Evolutionary conservation across 129 eudicot species (phyloP), one percentile per base, ranked within the genome.

Genomic region (Artemisia tridentata): DNA sequence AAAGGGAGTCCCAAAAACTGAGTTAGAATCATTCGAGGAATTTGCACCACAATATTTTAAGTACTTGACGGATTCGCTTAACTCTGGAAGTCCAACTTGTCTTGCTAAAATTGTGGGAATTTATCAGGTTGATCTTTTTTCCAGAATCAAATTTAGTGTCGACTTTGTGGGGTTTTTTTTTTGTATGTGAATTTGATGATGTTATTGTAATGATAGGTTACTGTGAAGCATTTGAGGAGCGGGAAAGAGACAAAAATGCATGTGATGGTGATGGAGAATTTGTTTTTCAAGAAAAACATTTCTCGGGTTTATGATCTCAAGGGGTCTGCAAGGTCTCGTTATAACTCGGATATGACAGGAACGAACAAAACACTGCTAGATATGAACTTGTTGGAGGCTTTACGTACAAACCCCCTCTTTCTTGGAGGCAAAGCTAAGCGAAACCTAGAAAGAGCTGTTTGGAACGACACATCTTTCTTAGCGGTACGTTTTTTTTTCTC

Each of bases 381-480:
- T 56, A 84, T 79, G 89, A 95, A 95, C 71, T 86, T 95, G 10
- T 72, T 95, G 59, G 99, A 95, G 80, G 83, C 96, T 51, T 71
- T 93, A 54, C 88, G 89, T 8, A 85, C 97, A 34, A 84, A 79
- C 13, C 99, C 99, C 19, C 84, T 95, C 58, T 95, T 95, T 79
- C 91, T 90, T 58, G 96, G 96, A 57, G 88, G 93, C 86, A 95
- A 95, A 73, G 92, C 97, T 13, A 95, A 95, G 70, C 72, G 97
- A 51, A 84, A 63, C 68, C 81, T 95, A 2, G 99, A 95, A 75
- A 80, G 99, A 82, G 96, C 97, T 25, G 96, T 95, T 57, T 95
- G 99, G 99, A 95, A 95, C 18, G 99, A 95, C 65, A 90, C 99
- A 5, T 84, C 97, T 17, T 95, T 95, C 75, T 72, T 95, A 65